These are phyloP conservation scores for Calonectria hawksworthii DNA, from an alignment of 2,329 filamentous ascomycete species.

Conservation along the genomic window DNA sequence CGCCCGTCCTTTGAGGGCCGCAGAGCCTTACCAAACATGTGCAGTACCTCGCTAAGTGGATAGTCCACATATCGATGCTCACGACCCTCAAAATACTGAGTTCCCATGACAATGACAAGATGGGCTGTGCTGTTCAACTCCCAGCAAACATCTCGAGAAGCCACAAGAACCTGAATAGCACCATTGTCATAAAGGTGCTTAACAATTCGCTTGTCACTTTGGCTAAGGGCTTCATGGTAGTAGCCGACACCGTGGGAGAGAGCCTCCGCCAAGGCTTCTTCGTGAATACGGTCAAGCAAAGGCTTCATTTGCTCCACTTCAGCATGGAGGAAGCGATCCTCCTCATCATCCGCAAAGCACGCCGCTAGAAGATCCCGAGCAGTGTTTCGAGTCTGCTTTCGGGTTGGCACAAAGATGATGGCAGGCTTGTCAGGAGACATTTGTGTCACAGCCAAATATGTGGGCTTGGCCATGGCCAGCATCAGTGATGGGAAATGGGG, in stretches of 20 bases:
- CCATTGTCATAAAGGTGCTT: conserved; percentile 92
- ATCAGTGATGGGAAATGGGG: conserved; percentile 98
- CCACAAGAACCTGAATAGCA: conserved; percentile 86
- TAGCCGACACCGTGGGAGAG: conserved; percentile 96
- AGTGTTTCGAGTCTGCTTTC: conserved; percentile 92
- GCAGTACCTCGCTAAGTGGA: conserved; percentile 90
- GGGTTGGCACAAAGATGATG: conserved; percentile 90
- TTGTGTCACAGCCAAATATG: conserved; percentile 89
- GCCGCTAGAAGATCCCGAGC: conserved; percentile 90
- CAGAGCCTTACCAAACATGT: conserved; percentile 97
- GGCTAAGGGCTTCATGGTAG: conserved; percentile 93
- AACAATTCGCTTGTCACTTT: conserved; percentile 92
- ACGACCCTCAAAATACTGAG: conserved; percentile 95
- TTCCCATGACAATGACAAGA: conserved; percentile 96
- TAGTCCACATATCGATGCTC: conserved; percentile 99
- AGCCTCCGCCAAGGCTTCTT: conserved; percentile 88
- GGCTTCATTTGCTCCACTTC: conserved; percentile 86
- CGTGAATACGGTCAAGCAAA: conserved; percentile 85
- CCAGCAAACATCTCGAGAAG: conserved; percentile 92
- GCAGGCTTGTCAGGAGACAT: conserved; percentile 91
- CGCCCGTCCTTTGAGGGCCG: conserved; percentile 83
- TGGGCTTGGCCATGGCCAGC: conserved; percentile 97
- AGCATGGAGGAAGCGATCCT: conserved; percentile 93
- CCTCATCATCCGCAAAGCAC: conserved; percentile 89
- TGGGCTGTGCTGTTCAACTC: conserved; percentile 91